Evolutionary conservation across 495 filamentous ascomycete genomes (phyloP).

Genomic region (Diplogelasinospora grovesii): DNA sequence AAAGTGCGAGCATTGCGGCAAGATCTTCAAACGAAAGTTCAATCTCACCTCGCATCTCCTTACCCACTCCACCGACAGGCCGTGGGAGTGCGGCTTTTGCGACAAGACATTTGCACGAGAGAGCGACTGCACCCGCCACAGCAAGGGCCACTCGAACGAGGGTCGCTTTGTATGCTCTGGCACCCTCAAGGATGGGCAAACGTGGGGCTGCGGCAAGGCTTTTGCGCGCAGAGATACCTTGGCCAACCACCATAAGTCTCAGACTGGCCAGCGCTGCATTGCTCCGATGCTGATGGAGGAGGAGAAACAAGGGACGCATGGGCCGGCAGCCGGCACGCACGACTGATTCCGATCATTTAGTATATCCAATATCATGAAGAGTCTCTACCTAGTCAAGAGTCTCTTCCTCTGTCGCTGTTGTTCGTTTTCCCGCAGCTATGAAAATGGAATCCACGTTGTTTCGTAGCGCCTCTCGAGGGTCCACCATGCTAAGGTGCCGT

Average conservation of each 20-base stretch:
- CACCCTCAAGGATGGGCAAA: slow-evolving; percentile 10
- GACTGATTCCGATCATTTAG: too few relatives aligned
- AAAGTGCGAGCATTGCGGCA: too few relatives aligned
- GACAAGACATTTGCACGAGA: slow-evolving; percentile 29
- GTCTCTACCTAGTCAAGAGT: too few relatives aligned
- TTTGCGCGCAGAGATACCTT: slow-evolving; percentile 23
- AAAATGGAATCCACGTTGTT: too few relatives aligned
- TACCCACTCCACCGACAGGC: neutral
- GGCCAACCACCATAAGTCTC: slow-evolving; percentile 20
- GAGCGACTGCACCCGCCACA: slow-evolving; percentile 39
- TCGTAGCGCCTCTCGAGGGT: too few relatives aligned
- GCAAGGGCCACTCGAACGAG: slow-evolving; percentile 35
- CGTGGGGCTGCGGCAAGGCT: slow-evolving; percentile 19
- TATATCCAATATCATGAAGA: too few relatives aligned
- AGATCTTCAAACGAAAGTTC: neutral
- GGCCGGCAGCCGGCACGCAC: neutral
- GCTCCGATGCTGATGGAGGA: slow-evolving; percentile 7
- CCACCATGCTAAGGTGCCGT: too few relatives aligned
- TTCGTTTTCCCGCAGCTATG: too few relatives aligned
- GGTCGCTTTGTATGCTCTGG: slow-evolving; percentile 30
- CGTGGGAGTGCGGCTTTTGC: too few relatives aligned
- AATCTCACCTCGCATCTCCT: too few relatives aligned
- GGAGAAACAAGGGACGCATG: neutral
- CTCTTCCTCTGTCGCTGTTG: too few relatives aligned
- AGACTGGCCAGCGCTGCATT: slow-evolving; percentile 23